Evolutionary conservation across 2,329 filamentous ascomycete species (phyloP).

Genomic region (Magnaporthiopsis incrustans): DNA sequence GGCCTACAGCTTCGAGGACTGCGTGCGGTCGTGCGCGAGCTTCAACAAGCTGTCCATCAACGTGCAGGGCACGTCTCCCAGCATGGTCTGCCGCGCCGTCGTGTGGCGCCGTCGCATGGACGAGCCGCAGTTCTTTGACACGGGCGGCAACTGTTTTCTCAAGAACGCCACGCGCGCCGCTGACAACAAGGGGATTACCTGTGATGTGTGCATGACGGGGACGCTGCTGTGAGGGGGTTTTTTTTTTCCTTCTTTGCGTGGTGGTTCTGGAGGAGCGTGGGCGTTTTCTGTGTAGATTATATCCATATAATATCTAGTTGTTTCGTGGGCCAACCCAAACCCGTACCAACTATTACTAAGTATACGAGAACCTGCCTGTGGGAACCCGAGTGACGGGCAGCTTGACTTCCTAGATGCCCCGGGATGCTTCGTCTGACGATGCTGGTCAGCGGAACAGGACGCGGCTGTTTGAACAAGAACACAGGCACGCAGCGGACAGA

Average conservation of each 20-base stretch:
- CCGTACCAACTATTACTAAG: too few relatives aligned
- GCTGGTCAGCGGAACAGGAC: too few relatives aligned
- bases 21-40: neutral
- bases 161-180: neutral
- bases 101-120: neutral
- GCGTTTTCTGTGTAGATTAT: neutral
- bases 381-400: too few relatives aligned
- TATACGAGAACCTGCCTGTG: too few relatives aligned
- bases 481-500: too few relatives aligned
- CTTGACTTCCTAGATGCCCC: too few relatives aligned
- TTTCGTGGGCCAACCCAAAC: neutral
- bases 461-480: too few relatives aligned
- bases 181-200: neutral
- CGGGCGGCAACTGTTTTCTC: constrained; percentile 1
- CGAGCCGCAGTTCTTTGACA: neutral
- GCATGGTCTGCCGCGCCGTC: constrained; percentile 1
- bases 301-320: neutral
- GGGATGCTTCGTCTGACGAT: too few relatives aligned
- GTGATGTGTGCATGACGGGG: neutral
- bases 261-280: neutral
- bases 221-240: neutral
- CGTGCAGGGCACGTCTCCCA: neutral
- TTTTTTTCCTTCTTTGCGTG: neutral
- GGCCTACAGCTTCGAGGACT: constrained; percentile 3
- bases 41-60: neutral